phyloP scores from a whole-genome alignment of 2,329 filamentous ascomycete species.

The Zalaria obscura region DNA sequence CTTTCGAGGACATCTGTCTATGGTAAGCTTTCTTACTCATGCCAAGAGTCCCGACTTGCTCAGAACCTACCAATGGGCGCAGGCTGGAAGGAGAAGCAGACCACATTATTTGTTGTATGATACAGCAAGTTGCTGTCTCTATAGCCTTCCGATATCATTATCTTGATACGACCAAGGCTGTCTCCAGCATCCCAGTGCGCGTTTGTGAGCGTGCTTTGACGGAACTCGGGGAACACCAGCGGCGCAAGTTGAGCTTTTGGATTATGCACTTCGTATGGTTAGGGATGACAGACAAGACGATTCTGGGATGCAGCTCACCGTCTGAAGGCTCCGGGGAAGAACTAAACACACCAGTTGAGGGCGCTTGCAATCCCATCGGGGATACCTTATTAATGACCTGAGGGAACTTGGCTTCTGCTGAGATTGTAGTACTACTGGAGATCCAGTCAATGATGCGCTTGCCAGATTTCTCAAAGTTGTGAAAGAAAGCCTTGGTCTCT shows the following conservation, averaged over 20 bases:
- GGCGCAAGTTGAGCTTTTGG: slow-evolving; percentile 31
- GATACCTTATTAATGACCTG: slow-evolving; percentile 32
- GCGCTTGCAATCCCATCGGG: too few species aligned
- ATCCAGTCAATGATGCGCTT: neutral
- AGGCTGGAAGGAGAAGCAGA: slow-evolving; percentile 75
- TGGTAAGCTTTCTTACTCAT: neutral
- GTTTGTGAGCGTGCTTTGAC: slow-evolving; percentile 53
- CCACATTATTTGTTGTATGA: slow-evolving; percentile 55
- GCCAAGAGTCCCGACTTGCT: neutral
- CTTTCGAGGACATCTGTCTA: slow-evolving; percentile 54
- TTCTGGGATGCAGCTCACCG: neutral
- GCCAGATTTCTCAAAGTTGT: neutral
- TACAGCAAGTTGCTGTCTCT: slow-evolving; percentile 24
- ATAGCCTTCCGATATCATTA: slow-evolving; percentile 63
- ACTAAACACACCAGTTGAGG: slow-evolving; percentile 3
- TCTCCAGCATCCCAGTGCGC: slow-evolving; percentile 60
- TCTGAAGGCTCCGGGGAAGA: neutral
- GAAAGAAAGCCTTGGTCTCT: neutral
- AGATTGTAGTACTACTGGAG: slow-evolving; percentile 37
- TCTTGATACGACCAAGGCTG: slow-evolving; percentile 57
- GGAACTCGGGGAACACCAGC: slow-evolving; percentile 61
- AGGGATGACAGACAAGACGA: neutral
- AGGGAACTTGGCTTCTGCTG: slow-evolving; percentile 39
- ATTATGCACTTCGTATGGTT: neutral
- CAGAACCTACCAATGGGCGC: slow-evolving; percentile 53